Conservation (phyloP, 345 rosid species). For the Pistacia integerrima region DNA sequence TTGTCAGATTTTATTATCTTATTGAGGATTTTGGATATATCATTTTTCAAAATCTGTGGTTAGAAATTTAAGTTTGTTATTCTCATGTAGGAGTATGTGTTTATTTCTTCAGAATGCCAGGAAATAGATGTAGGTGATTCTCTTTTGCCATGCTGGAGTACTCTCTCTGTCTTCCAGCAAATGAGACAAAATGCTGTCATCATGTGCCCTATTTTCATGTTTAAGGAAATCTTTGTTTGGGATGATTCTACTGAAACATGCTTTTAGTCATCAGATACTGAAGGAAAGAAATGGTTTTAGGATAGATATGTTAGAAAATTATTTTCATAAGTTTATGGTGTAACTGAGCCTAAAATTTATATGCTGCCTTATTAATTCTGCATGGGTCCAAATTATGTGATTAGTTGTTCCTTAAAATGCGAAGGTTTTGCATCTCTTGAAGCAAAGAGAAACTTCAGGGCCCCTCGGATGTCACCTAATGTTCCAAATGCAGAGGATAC, state of each 20-base stretch:
- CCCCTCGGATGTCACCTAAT: slow-evolving; percentile 59
- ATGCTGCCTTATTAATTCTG: slow-evolving; percentile 11
- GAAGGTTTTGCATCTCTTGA: slow-evolving; percentile 86
- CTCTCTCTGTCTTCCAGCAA: neutral
- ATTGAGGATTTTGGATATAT: neutral
- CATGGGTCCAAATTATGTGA: neutral
- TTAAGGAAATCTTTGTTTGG: slow-evolving; percentile 5
- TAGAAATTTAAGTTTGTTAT: no score
- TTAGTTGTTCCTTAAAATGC: slow-evolving; percentile 45
- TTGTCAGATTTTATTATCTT: slow-evolving; percentile 6
- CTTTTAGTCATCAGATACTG: neutral
- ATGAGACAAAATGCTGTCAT: neutral
- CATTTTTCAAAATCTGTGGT: slow-evolving; percentile 5
- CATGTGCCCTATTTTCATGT: neutral
- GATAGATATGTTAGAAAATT: neutral
- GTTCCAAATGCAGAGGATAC: slow-evolving; percentile 39
- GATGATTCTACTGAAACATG: neutral
- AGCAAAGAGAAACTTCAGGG: slow-evolving; percentile 73
- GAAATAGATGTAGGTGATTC: neutral
- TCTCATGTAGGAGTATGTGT: neutral
- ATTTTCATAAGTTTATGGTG: neutral
- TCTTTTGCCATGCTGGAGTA: neutral
- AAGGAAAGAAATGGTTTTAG: neutral
- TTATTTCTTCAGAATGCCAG: slow-evolving; percentile 2
- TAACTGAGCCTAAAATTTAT: neutral